These are phyloP conservation scores for Cutaneotrichosporon cutaneum DNA, from an alignment of 1,284 basidiomycete genomes.

Conservation along the genomic window DNA sequence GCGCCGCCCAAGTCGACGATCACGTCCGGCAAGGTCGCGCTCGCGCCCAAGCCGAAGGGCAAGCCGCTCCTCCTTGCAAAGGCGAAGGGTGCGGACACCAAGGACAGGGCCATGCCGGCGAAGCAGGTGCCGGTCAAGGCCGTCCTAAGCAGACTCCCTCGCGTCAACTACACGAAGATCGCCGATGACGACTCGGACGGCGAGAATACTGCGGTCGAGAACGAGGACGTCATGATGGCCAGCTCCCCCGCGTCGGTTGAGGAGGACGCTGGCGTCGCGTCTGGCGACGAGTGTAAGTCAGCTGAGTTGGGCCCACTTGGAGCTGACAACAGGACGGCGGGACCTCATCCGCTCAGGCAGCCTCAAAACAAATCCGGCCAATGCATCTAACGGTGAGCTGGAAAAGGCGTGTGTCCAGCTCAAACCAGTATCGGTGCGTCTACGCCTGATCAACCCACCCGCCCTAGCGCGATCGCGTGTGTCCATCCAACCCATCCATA, in stretches of 20 bases:
- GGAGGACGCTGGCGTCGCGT: not conserved
- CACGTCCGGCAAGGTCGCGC: not conserved
- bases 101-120: not conserved
- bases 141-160: not conserved
- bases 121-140: not conserved
- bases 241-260: not conserved
- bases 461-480: too few relatives aligned
- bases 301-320: not conserved
- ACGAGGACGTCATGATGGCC: not conserved
- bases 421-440: too few relatives aligned
- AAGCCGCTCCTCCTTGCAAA: not conserved
- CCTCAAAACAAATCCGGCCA: not conserved
- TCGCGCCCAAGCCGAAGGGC: not conserved
- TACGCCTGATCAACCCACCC: too few relatives aligned
- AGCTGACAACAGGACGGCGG: not conserved
- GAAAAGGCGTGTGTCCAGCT: too few relatives aligned
- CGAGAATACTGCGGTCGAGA: not conserved
- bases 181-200: not conserved
- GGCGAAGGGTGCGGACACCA: not conserved
- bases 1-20: not conserved
- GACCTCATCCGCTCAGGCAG: not conserved
- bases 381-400: too few relatives aligned
- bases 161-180: not conserved
- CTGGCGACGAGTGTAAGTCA: not conserved
- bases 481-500: too few relatives aligned